Conservation (phyloP, 176 grass and related monocot genomes). For the Zea mays region Zm-B73-REFERENCE-NAM-5.0 NC_050102.1:180936501-180937000, state of each 20-base stretch:
- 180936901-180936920: conserved; percentile 74
- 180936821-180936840: neutral
- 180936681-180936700: neutral
- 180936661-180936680: neutral
- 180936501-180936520: neutral
- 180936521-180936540: neutral
- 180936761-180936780: neutral
- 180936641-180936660: neutral
- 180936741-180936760: neutral
- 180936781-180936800: neutral
- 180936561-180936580: neutral
- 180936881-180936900: conserved; percentile 87
- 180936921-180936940: conserved; percentile 97
- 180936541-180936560: neutral
- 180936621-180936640: neutral
- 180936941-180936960: conserved; percentile 79
- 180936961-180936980: conserved; percentile 82
- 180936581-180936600: neutral
- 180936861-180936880: conserved; percentile 82
- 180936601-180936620: neutral
- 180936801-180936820: neutral
- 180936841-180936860: neutral
- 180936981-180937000: conserved; percentile 90
- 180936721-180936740: neutral
- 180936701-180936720: neutral